Evolutionary conservation across 805 yeast species (phyloP).

Genomic region (Crinitomyces ghanaensis): DNA sequence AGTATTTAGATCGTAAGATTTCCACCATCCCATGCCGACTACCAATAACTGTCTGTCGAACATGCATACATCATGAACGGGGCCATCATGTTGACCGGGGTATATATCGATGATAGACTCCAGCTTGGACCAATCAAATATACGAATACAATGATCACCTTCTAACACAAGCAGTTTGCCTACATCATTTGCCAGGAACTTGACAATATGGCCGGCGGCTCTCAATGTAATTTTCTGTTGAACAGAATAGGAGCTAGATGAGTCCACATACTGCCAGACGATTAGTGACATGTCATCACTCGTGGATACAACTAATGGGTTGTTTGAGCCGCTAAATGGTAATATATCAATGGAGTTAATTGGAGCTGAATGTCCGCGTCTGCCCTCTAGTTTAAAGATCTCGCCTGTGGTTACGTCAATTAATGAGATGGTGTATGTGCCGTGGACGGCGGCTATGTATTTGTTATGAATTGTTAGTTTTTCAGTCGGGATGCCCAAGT

Average conservation of each 20-base stretch:
- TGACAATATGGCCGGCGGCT: conserved; percentile 21
- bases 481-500: too few relatives aligned
- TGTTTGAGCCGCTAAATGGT: too few relatives aligned
- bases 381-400: conserved; percentile 3
- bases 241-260: conserved; percentile 1
- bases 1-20: conserved; percentile 18
- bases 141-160: conserved; percentile 22
- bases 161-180: conserved; percentile 28
- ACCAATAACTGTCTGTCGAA: conserved; percentile 21
- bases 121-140: conserved; percentile 27
- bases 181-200: conserved; percentile 26
- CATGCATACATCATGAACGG: conserved; percentile 18
- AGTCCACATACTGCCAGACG: conserved; percentile 21
- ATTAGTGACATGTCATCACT: conserved; percentile 25
- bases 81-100: conserved; percentile 14
- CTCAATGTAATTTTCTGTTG: conserved; percentile 12
- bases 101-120: conserved; percentile 25
- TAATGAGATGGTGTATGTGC: conserved; percentile 14
- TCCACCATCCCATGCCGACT: conserved; percentile 28
- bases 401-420: conserved; percentile 4
- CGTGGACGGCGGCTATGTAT: conserved; percentile 17
- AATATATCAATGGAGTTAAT: conserved; percentile 25
- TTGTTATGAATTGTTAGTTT: too few relatives aligned
- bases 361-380: conserved; percentile 18
- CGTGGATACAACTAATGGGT: conserved; percentile 22